Evolutionary conservation across 306 rosid genomes (phyloP).

Genomic region (Quercus ilex): DNA sequence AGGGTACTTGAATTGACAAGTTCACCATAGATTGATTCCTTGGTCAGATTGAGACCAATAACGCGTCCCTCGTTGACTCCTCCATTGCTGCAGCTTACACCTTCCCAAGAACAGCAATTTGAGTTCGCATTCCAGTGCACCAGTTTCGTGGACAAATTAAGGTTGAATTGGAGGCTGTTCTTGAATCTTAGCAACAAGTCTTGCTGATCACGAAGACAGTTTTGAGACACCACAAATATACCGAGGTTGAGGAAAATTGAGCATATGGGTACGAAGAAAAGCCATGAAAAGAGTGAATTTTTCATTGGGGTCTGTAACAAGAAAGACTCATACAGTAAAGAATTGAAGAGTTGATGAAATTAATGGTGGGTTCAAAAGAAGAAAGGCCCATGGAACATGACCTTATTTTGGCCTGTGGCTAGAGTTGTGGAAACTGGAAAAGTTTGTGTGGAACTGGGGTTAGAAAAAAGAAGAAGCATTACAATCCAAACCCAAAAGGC

Average conservation of each 20-base stretch:
- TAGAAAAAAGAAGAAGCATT: neutral
- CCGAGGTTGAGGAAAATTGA: neutral
- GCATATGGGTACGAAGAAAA: neutral
- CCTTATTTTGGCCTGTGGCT: neutral
- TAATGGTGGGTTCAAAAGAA: no score
- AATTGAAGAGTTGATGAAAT: no score
- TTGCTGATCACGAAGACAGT: no score
- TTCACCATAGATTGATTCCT: neutral
- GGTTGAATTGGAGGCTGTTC: no score
- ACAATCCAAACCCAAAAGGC: no score
- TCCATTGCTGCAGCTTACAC: neutral
- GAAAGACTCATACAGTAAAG: neutral
- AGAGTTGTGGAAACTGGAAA: neutral
- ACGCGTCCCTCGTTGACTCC: neutral
- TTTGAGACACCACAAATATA: neutral
- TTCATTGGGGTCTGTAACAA: neutral
- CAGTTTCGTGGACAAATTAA: neutral
- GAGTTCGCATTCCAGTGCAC: neutral
- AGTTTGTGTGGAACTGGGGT: neutral
- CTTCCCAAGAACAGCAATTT: neutral
- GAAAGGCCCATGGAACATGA: neutral
- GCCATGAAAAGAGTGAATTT: neutral
- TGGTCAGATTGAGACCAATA: slow-evolving; percentile 18
- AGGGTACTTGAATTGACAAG: slow-evolving; percentile 23
- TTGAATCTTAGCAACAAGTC: neutral